Evolutionary conservation across 1,139 yeast genomes (phyloP).

Genomic region (Kodamaea sp.): DNA sequence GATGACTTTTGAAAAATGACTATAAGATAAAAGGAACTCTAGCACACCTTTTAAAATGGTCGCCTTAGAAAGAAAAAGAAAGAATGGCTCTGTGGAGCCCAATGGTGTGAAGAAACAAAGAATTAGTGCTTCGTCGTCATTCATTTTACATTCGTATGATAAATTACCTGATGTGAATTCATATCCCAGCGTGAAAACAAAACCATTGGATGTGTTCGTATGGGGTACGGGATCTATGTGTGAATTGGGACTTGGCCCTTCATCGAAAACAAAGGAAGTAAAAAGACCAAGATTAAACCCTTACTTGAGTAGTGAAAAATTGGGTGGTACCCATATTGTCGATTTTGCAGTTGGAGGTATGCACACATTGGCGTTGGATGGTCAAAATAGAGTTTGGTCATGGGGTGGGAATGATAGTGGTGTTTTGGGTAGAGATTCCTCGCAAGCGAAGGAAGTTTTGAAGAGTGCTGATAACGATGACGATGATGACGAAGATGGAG

Average conservation of each 20-base stretch:
- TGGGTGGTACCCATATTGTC: constrained; percentile 57
- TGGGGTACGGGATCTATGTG: constrained; percentile 99
- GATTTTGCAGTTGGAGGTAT: constrained; percentile 95
- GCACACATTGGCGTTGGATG: constrained; percentile 84
- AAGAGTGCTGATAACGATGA: constrained; percentile 63
- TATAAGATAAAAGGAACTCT: too few relatives aligned
- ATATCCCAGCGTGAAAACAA: constrained; percentile 37
- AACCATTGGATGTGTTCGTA: constrained; percentile 73
- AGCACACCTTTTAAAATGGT: constrained; percentile 38
- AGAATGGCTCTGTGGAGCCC: constrained; percentile 16
- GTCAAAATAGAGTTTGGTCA: constrained; percentile 78
- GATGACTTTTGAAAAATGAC: too few relatives aligned
- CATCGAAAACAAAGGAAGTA: constrained; percentile 83
- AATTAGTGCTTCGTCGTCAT: constrained; percentile 41
- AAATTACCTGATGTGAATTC: constrained; percentile 48
- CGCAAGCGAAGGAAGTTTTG: constrained; percentile 61
- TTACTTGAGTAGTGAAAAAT: constrained; percentile 57
- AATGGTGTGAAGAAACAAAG: constrained; percentile 31
- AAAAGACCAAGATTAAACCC: constrained; percentile 94
- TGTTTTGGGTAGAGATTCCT: constrained; percentile 85
- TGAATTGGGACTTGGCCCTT: constrained; percentile 93
- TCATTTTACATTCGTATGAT: constrained; percentile 49
- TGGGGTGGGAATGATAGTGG: constrained; percentile 98
- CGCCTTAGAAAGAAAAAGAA: constrained; percentile 45
- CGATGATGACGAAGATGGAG: constrained; percentile 76